These are phyloP conservation scores for Fomes fomentarius DNA, from an alignment of 1,284 basidiomycete species.

Conservation along the genomic window DNA sequence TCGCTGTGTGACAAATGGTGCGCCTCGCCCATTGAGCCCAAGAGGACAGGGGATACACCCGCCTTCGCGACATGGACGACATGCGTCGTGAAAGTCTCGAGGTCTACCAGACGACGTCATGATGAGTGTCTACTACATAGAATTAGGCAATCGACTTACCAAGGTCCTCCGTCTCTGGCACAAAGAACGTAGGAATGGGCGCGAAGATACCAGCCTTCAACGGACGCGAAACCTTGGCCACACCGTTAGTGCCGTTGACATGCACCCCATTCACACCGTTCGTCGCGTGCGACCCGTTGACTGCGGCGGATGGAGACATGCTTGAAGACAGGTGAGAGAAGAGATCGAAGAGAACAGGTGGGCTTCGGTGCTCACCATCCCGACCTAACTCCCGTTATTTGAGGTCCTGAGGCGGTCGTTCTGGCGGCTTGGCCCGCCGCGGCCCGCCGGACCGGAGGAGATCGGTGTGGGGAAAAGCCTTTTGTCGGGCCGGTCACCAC, in stretches of 20 bases:
- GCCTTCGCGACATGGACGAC: constrained; percentile 69
- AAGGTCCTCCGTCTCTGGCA: constrained; percentile 74
- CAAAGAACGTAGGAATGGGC: constrained; percentile 86
- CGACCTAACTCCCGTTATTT: constrained; percentile 1
- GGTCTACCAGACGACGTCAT: constrained; percentile 48
- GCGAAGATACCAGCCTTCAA: constrained; percentile 81
- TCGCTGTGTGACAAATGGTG: constrained; percentile 78
- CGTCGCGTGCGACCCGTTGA: constrained; percentile 5
- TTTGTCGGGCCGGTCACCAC: not conserved
- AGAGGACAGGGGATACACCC: constrained; percentile 78
- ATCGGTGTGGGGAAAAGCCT: not conserved
- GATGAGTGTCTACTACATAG: not conserved
- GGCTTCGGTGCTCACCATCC: not conserved
- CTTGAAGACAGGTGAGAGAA: not conserved
- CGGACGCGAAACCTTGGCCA: constrained; percentile 40
- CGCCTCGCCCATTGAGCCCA: constrained; percentile 83
- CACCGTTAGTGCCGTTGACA: constrained; percentile 23
- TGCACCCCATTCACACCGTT: constrained; percentile 6
- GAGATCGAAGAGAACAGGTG: not conserved
- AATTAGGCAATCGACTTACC: constrained; percentile 48
- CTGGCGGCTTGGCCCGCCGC: constrained; percentile 3
- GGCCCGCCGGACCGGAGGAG: constrained; percentile 17
- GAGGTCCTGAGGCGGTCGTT: not conserved
- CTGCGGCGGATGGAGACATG: constrained; percentile 9
- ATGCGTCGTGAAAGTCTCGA: constrained; percentile 75